Base-by-base conservation (phyloP, 371 early-diverging fungal species). In the Nosema granulosis region DNA sequence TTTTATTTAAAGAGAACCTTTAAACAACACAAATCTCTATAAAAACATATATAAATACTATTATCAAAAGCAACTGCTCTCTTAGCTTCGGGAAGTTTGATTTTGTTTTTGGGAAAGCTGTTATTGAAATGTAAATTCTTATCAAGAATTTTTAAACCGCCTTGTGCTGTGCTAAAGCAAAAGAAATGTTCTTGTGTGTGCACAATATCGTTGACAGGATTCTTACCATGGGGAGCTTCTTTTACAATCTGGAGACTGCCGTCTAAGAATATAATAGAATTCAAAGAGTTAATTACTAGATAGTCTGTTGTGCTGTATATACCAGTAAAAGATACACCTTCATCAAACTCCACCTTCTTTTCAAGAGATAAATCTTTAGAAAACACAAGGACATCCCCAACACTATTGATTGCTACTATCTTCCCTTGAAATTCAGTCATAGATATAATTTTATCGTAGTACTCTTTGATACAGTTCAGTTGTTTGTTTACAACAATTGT, bases 301-400 rank as follows among this genome's bases (percentile, higher is more conserved):
- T 26, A 63, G 37, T 63, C 20, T 16, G 20, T 22, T 3, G 37
- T 3, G 37, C 1, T 6, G 13, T 3, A 12, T 35, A 63, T 20
- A 35, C 37, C 20, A 35, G 3, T 63, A 63, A 63, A 63, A 35
- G 13, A 63, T 11, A 63, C 32, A 13, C 37, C 37, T 24, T 63
- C 63, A 35, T 32, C 29, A 63, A 35, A 63, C 18, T 35, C 26
- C 4, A 63, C 37, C 37, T 63, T 63, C 32, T 63, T 63, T 24
- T 20, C 4, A 11, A 63, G 22, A 2, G 18, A 3, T 9, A 63
- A 3, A 35, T 63, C 32, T 63, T 35, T 37, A 26, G 32, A 2
- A n/a, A 35, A 63, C 22, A 35, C 37, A 35, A 63, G 37, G 37
- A 63, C 37, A 37, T 63, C 37, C 26, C 63, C 63, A 35, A 3